Percentiles rank a stretch among this genome's conserved stretches.
Conservation (phyloP, 2,329 filamentous ascomycete species). For the Alternaria triticimaculans region DNA sequence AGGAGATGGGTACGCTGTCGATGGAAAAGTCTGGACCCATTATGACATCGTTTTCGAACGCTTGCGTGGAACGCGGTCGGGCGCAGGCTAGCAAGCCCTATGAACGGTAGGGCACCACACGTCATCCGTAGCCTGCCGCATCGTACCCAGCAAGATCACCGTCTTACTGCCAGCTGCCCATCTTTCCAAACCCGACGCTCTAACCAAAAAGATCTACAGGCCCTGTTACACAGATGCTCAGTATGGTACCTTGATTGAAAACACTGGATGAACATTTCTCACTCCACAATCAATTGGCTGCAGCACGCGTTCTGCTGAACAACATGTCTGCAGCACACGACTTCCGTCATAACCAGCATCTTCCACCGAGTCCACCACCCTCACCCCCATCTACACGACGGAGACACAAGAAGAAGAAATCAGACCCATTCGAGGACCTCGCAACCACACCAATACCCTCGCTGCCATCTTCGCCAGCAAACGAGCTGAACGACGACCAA, state of each 20-base stretch:
- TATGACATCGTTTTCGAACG: conserved; percentile 3
- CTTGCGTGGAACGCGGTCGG: conserved; percentile 14
- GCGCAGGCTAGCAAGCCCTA: conserved; percentile 16
- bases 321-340: conserved; percentile 25
- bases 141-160: not conserved
- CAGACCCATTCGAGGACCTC: conserved; percentile 43
- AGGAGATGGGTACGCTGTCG: not conserved
- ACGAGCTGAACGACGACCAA: conserved; percentile 19
- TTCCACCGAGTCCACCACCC: conserved; percentile 38
- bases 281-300: not conserved
- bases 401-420: conserved; percentile 33
- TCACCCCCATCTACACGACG: conserved; percentile 31
- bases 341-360: conserved; percentile 16
- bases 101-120: conserved; percentile 9
- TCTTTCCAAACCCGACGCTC: not conserved
- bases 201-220: not conserved
- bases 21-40: not conserved
- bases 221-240: not conserved
- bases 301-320: not conserved
- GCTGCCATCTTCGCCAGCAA: conserved; percentile 28
- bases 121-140: conserved; percentile 19
- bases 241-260: not conserved
- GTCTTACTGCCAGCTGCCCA: not conserved
- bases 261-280: not conserved
- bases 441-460: conserved; percentile 30